These are phyloP conservation scores for Kitagawia praeruptora DNA, from an alignment of 129 eudicot genomes.

Conservation along the genomic window DNA sequence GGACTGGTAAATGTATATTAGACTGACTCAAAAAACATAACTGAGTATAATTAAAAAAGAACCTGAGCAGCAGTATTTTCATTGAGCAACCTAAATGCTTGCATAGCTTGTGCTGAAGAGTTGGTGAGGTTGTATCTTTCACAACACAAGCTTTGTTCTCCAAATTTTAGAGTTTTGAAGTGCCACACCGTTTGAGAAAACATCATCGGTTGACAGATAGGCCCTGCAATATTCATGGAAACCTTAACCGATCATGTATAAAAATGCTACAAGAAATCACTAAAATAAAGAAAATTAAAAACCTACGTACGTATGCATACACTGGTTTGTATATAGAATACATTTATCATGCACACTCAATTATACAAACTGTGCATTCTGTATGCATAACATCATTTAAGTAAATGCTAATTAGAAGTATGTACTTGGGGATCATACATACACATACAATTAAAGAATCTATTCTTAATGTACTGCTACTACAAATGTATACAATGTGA, in stretches of 20 bases:
- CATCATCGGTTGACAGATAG: neutral
- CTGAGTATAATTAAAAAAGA: neutral
- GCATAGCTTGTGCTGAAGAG: neutral
- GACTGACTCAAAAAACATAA: neutral
- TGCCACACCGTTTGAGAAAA: neutral
- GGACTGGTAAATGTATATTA: neutral
- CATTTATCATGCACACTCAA: no score
- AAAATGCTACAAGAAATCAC: no score
- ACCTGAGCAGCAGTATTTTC: slow-evolving; percentile 1
- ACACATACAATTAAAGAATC: no score
- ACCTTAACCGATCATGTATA: neutral
- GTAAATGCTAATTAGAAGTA: no score
- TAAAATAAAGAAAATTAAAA: no score
- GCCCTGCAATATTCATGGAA: neutral
- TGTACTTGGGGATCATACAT: no score
- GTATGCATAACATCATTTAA: no score
- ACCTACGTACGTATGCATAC: no score
- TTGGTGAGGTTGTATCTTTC: neutral
- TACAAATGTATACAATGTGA: no score
- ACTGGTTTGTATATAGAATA: no score
- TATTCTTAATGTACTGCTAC: no score
- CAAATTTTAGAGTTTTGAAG: neutral
- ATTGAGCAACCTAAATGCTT: neutral
- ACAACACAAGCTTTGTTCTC: neutral
- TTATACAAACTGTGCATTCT: no score